These are phyloP conservation scores for Helicostylum pulchrum DNA, from an alignment of 192 early-diverging fungal genomes.

Conservation along the genomic window DNA sequence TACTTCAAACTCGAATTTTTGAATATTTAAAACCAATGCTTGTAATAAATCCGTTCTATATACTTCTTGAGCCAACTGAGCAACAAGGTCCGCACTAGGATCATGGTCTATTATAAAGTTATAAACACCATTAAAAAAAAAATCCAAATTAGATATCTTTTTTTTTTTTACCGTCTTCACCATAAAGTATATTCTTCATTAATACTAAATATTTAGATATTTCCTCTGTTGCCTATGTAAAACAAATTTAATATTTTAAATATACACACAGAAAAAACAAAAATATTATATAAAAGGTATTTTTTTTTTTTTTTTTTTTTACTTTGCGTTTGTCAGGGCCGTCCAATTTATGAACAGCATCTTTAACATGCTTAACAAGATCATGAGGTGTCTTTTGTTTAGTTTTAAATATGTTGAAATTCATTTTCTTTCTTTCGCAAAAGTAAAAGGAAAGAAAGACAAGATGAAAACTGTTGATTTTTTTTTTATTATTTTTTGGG, in stretches of 20 bases:
- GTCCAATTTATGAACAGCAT: slow-evolving; percentile 76
- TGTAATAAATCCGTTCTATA: slow-evolving; percentile 90
- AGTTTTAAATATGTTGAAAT: slow-evolving; percentile 72
- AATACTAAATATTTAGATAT: slow-evolving; percentile 90
- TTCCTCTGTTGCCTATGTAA: slow-evolving; percentile 87
- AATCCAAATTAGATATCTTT: too few species aligned
- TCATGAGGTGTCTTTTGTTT: slow-evolving; percentile 87
- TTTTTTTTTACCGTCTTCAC: slow-evolving; percentile 71
- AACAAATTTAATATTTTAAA: slow-evolving; percentile 4
- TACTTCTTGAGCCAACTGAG: slow-evolving; percentile 93
- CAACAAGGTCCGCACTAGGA: slow-evolving; percentile 85
- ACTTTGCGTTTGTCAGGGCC: slow-evolving; percentile 70
- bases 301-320: slow-evolving; percentile 14
- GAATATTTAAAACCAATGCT: slow-evolving; percentile 84
- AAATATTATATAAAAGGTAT: not conserved
- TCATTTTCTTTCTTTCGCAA: slow-evolving; percentile 42
- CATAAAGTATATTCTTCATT: slow-evolving; percentile 93
- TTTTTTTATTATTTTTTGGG: not conserved
- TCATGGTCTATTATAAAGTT: slow-evolving; percentile 61
- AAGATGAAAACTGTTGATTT: not conserved
- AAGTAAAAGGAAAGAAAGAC: slow-evolving; percentile 19
- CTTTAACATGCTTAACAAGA: slow-evolving; percentile 83
- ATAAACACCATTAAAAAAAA: not conserved
- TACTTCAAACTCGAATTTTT: slow-evolving; percentile 90
- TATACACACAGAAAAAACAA: not conserved